Conservation (phyloP, 805 yeast genomes). For the Pichia heedii region DNA sequence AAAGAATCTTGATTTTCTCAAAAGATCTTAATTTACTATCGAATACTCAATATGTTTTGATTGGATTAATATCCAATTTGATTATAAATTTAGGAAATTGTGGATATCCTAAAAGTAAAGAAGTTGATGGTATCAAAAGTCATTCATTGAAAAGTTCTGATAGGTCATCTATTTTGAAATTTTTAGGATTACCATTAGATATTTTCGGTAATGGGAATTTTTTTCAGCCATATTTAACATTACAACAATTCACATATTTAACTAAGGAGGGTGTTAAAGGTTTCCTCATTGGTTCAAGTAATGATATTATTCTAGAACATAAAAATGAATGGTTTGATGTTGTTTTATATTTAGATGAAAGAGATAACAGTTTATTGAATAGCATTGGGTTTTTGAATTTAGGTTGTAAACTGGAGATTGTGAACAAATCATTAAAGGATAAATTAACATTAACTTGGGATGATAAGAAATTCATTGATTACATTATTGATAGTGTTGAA, state of each 20-base stretch:
- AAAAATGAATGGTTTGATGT: constrained; percentile 56
- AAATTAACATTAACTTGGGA: constrained; percentile 40
- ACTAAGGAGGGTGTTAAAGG: constrained; percentile 45
- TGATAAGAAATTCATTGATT: constrained; percentile 71
- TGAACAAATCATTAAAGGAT: constrained; percentile 35
- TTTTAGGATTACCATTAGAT: constrained; percentile 83
- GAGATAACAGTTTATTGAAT: constrained; percentile 10
- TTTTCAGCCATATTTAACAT: constrained; percentile 88
- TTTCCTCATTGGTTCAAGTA: constrained; percentile 81
- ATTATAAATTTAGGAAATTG: constrained; percentile 63
- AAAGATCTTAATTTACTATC: constrained; percentile 74
- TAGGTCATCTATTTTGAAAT: constrained; percentile 63
- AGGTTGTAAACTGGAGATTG: constrained; percentile 31
- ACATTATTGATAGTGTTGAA: constrained; percentile 41
- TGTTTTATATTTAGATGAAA: constrained; percentile 56
- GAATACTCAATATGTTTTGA: constrained; percentile 71
- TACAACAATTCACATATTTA: constrained; percentile 81
- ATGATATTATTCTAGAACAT: constrained; percentile 66
- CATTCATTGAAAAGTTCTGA: constrained; percentile 69
- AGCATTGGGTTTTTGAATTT: background rate
- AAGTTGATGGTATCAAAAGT: constrained; percentile 31
- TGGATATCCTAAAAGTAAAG: constrained; percentile 64
- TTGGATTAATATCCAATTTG: constrained; percentile 76
- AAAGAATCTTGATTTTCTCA: constrained; percentile 65
- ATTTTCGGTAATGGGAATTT: constrained; percentile 79